These are phyloP conservation scores for Fusarium napiforme DNA, from an alignment of 2,329 filamentous ascomycete genomes.

Conservation along the genomic window DNA sequence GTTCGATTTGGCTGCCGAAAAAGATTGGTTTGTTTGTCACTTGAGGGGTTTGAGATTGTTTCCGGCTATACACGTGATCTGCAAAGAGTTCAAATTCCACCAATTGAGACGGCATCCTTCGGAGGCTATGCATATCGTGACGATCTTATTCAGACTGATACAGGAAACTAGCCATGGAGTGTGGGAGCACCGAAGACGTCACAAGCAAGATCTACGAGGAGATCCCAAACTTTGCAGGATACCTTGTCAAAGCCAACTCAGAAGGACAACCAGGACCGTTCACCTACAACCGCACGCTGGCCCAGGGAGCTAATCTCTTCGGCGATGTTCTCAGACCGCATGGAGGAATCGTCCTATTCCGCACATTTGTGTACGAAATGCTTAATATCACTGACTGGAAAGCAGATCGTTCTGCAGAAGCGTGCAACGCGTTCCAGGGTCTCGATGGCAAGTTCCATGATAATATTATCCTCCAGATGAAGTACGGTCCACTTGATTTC, in stretches of 20 bases:
- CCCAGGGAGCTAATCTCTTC: neutral
- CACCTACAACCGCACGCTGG: neutral
- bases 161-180: neutral
- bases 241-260: neutral
- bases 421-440: neutral
- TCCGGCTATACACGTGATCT: neutral
- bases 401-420: neutral
- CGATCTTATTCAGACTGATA: neutral
- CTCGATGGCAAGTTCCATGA: neutral
- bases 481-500: neutral
- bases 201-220: neutral
- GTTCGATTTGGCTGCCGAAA: too few species aligned
- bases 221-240: neutral
- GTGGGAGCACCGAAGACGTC: neutral
- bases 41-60: neutral
- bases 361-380: neutral
- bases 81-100: neutral
- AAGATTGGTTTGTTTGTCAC: neutral
- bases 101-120: fast-evolving
- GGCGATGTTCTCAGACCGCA: neutral
- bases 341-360: neutral
- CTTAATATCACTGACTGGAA: neutral
- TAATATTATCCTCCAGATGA: neutral
- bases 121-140: neutral
- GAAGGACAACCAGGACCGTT: neutral